These are phyloP conservation scores for Ceratocystis destructans DNA, from an alignment of 2,329 filamentous ascomycete genomes.

Conservation along the genomic window DNA sequence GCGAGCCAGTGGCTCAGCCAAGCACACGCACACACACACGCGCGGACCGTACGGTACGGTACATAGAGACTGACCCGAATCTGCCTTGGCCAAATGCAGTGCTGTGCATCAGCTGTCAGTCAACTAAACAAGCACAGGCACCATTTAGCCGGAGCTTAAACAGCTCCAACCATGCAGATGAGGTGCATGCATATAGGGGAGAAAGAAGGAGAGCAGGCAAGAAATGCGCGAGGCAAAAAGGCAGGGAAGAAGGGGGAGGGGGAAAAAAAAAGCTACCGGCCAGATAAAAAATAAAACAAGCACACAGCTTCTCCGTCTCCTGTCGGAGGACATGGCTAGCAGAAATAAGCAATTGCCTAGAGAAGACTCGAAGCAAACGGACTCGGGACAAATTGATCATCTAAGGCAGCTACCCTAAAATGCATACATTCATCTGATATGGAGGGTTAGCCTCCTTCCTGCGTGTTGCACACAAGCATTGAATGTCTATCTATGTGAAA, in stretches of 20 bases:
- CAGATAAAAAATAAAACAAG: background rate
- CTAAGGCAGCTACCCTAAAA: background rate
- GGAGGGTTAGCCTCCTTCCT: background rate
- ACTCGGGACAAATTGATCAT: background rate
- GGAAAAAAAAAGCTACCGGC: too few relatives aligned
- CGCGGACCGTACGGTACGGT: background rate
- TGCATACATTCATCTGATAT: background rate
- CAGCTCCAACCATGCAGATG: background rate
- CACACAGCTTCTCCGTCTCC: background rate
- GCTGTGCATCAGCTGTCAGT: conserved; percentile 2
- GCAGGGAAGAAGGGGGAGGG: background rate
- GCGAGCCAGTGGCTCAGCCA: too few relatives aligned
- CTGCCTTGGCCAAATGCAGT: background rate
- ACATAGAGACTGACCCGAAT: background rate
- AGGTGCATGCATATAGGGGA: background rate
- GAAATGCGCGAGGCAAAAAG: background rate
- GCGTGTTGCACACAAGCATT: too few relatives aligned
- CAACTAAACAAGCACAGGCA: background rate
- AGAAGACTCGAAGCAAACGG: background rate
- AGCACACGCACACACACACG: too few relatives aligned
- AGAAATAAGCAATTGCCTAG: background rate
- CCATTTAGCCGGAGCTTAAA: background rate
- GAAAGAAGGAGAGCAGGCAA: background rate
- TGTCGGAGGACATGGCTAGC: too few relatives aligned
- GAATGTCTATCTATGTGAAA: too few relatives aligned